These are phyloP conservation scores for Liquidambar formosana DNA, from an alignment of 164 flowering plant species.

Conservation along the genomic window DNA sequence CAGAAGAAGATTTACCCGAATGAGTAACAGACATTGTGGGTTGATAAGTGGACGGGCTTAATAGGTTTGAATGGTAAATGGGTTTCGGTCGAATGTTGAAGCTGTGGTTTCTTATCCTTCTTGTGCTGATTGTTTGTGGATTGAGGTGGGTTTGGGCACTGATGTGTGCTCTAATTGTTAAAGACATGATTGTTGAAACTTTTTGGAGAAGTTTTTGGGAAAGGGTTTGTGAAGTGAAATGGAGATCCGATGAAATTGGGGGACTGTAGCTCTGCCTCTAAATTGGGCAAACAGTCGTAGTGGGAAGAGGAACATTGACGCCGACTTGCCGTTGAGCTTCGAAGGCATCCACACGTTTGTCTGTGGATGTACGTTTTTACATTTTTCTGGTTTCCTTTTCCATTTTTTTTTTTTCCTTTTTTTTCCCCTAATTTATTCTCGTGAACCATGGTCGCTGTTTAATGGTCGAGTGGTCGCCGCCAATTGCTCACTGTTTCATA, in stretches of 20 bases:
- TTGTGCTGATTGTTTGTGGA: background rate
- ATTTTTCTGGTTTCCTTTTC: too few relatives aligned
- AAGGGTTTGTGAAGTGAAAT: background rate
- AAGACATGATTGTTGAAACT: slow-evolving; percentile 34
- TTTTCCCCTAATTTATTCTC: too few relatives aligned
- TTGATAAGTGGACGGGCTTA: slow-evolving; percentile 10
- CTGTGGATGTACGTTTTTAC: too few relatives aligned
- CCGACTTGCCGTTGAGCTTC: too few relatives aligned
- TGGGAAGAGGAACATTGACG: too few relatives aligned
- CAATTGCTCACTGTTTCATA: too few relatives aligned
- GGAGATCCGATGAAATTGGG: slow-evolving; percentile 12
- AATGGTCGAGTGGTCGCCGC: too few relatives aligned
- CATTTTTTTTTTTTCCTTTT: too few relatives aligned
- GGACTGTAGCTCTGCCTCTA: background rate
- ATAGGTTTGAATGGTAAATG: slow-evolving; percentile 37
- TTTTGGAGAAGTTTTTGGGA: background rate
- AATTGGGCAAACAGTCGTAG: slow-evolving; percentile 8
- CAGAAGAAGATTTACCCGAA: slow-evolving; percentile 7
- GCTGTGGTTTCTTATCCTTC: slow-evolving; percentile 4
- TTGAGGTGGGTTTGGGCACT: slow-evolving; percentile 13
- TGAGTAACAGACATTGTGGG: slow-evolving; percentile 27
- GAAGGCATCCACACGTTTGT: slow-evolving; percentile 6
- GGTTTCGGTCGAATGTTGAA: slow-evolving; percentile 25
- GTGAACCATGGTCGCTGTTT: too few relatives aligned
- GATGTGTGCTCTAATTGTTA: slow-evolving; percentile 37